Evolutionary conservation across 495 filamentous ascomycete genomes (phyloP).

Genomic region (Penicillium malachiteum): DNA sequence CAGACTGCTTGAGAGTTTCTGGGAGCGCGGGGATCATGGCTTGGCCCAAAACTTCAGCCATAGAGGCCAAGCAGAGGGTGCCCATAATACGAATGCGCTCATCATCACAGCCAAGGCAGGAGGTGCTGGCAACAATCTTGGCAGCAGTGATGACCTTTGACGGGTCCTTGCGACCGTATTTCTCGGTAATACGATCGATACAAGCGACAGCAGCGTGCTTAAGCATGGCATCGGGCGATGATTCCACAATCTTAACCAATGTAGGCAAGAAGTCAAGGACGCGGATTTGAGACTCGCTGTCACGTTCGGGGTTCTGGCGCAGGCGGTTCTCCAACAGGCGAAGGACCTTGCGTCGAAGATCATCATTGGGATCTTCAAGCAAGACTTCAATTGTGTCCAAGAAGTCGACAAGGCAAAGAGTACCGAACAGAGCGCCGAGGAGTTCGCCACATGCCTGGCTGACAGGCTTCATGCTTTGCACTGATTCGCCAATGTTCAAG

Average conservation of each 20-base stretch:
- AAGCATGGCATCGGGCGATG: conserved; percentile 66
- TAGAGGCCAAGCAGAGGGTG: conserved; percentile 82
- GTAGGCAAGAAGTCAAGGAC: conserved; percentile 77
- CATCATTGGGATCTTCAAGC: conserved; percentile 66
- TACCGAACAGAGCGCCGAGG: conserved; percentile 69
- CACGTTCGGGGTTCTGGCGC: conserved; percentile 61
- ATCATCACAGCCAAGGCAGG: conserved; percentile 73
- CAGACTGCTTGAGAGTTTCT: conserved; percentile 64
- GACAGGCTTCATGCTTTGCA: conserved; percentile 59
- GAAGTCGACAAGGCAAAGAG: conserved; percentile 81
- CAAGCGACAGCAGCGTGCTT: conserved; percentile 82
- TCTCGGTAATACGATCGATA: conserved; percentile 85
- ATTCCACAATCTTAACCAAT: conserved; percentile 68
- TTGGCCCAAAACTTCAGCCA: conserved; percentile 83
- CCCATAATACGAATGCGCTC: conserved; percentile 72
- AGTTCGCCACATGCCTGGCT: conserved; percentile 65
- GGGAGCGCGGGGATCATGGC: conserved; percentile 81
- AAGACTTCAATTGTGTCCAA: conserved; percentile 78
- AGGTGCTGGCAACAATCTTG: conserved; percentile 67
- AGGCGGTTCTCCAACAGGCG: conserved; percentile 74
- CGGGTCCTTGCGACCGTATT: conserved; percentile 84
- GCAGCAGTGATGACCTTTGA: conserved; percentile 64
- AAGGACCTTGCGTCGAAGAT: conserved; percentile 75
- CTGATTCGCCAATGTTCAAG: conserved; percentile 57
- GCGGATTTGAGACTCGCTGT: conserved; percentile 62